A percentile compares a stretch with the other conserved stretches of the same genome.
Evolutionary conservation across 257 asterid species (phyloP).

Genomic region (Solanum clarkiae): DNA sequence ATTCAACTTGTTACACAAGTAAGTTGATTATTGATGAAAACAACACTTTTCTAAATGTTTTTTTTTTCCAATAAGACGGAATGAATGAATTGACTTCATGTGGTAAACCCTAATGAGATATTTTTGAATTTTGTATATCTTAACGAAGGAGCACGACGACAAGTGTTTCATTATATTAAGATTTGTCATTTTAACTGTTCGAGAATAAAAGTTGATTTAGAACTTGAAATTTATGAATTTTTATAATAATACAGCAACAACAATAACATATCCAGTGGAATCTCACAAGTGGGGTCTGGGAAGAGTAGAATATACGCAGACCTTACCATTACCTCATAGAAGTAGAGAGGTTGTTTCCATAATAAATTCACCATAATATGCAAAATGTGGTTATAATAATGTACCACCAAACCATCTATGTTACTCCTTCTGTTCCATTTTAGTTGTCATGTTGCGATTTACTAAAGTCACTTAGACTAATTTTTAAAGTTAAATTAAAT

Average conservation of each 20-base stretch:
- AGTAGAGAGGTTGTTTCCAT: too few relatives aligned
- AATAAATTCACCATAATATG: neutral
- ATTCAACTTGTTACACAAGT: neutral
- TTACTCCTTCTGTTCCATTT: too few relatives aligned
- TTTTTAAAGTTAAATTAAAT: too few relatives aligned
- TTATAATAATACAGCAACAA: neutral
- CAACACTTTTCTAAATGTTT: neutral
- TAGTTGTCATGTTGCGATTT: too few relatives aligned
- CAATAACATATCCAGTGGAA: too few relatives aligned
- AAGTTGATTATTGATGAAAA: neutral
- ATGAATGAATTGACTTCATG: neutral
- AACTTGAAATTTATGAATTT: neutral
- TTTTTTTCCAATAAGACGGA: neutral
- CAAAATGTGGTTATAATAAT: neutral
- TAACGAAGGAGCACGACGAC: neutral
- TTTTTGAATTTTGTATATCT: neutral
- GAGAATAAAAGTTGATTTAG: neutral
- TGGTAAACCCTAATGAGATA: neutral
- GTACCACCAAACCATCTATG: too few relatives aligned
- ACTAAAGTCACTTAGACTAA: too few relatives aligned
- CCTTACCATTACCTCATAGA: too few relatives aligned
- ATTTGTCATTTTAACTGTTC: neutral
- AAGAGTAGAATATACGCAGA: too few relatives aligned
- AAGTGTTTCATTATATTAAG: neutral
- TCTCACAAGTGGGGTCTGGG: too few relatives aligned